Percentiles rank a stretch among this genome's conserved stretches.
phyloP scores from a whole-genome alignment of 805 yeast species.

The Candida alai region DNA sequence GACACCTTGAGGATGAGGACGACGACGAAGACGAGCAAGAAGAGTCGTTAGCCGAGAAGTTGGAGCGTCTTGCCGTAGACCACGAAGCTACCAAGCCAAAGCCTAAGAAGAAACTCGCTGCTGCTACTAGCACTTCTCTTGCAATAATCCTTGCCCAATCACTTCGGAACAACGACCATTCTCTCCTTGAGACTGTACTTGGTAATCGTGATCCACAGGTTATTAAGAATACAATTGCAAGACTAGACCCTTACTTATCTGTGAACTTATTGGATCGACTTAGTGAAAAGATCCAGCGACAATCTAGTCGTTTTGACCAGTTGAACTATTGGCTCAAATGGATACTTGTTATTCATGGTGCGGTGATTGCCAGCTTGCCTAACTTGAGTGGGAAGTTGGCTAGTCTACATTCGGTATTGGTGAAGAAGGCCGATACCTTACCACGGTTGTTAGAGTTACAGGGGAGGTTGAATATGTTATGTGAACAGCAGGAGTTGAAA shows the following conservation, averaged over 20 bases:
- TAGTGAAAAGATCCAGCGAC: conserved; percentile 50
- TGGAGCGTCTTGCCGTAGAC: conserved; percentile 32
- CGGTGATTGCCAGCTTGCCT: conserved; percentile 44
- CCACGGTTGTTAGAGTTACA: conserved; percentile 49
- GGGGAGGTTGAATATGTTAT: conserved; percentile 46
- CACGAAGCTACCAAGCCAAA: conserved; percentile 19
- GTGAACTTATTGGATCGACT: conserved; percentile 48
- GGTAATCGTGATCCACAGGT: conserved; percentile 47
- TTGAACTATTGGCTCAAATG: conserved; percentile 55
- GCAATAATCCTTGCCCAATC: conserved; percentile 88
- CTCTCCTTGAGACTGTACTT: conserved; percentile 81
- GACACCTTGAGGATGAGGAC: conserved; percentile 48
- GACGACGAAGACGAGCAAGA: conserved; percentile 31
- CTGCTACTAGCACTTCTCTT: conserved; percentile 62
- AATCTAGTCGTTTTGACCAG: conserved; percentile 46
- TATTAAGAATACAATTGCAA: conserved; percentile 47
- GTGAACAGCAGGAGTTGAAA: conserved; percentile 40
- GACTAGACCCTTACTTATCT: conserved; percentile 47
- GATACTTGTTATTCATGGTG: conserved; percentile 53
- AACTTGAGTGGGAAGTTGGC: conserved; percentile 40
- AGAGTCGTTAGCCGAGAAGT: conserved; percentile 52
- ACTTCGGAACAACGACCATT: conserved; percentile 77
- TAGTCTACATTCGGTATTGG: conserved; percentile 44
- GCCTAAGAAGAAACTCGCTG: conserved; percentile 37
- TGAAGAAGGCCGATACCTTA: conserved; percentile 45